Conservation (phyloP, 108 stramenopile genomes). For the Fistulifera solaris region DNA sequence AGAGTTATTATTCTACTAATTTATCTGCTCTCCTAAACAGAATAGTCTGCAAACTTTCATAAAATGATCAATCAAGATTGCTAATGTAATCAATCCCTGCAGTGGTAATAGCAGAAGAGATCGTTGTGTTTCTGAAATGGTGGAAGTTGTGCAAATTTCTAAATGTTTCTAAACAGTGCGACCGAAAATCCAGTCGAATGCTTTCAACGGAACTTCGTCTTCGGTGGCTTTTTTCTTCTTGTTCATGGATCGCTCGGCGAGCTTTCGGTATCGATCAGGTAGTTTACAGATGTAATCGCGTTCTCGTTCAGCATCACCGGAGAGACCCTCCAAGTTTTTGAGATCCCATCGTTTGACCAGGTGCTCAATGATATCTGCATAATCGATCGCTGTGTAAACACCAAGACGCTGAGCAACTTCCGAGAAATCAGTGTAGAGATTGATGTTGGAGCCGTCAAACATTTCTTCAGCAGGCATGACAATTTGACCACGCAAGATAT, state of each 20-base stretch:
- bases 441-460: constrained; percentile 70
- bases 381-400: constrained; percentile 89
- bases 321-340: constrained; percentile 67
- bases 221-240: constrained; percentile 64
- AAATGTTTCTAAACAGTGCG: constrained; percentile 15
- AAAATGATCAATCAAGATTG: too few relatives aligned
- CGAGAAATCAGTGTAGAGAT: constrained; percentile 82
- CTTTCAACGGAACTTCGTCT: constrained; percentile 29
- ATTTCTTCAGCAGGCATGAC: constrained; percentile 88
- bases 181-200: constrained; percentile 81
- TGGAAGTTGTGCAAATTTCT: background rate
- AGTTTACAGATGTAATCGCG: constrained; percentile 80
- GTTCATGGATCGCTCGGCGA: constrained; percentile 84
- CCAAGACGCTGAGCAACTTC: constrained; percentile 72
- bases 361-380: constrained; percentile 87
- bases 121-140: background rate
- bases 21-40: too few relatives aligned
- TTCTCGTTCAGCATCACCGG: constrained; percentile 67
- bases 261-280: constrained; percentile 69
- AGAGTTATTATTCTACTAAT: too few relatives aligned
- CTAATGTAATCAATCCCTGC: too few relatives aligned
- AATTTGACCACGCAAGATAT: constrained; percentile 86
- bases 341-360: constrained; percentile 76
- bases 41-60: too few relatives aligned
- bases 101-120: too few relatives aligned